Base-by-base conservation (phyloP, 2,329 filamentous ascomycete genomes). In the Zymoseptoria crescenta region DNA sequence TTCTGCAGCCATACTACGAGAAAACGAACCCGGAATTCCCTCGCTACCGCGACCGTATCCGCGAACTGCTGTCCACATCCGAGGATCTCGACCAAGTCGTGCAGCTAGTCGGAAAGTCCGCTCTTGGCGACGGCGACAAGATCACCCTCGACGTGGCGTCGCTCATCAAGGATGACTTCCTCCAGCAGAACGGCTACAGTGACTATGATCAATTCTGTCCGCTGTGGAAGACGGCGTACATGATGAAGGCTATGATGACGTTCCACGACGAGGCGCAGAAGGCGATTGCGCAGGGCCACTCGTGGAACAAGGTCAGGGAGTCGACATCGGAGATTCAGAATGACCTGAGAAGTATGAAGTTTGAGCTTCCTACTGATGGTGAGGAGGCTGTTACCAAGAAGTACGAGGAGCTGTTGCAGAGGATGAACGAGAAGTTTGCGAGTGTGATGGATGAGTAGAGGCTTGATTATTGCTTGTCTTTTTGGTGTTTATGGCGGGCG, bases 231-330 rank as follows among this genome's bases (percentile, higher is more conserved):
- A 99, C 94, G 0, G 89, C 96, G 75, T 99, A 94, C 87, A 97
- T 99, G 94, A 99, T 99, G 94, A 96, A 96, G 84, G 88, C 91
- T 65, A 97, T 99, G 86, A 89, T 99, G 81, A 89, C 87, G 59
- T 99, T 93, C 84, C 91, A 96, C 74, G 95, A 99, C 71, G 94
- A 99, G 80, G 87, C 91, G 24, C 93, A 97, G 75, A 97, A 96
- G 84, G 91, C 91, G 6, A 84, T 99, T 72, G 83, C 88, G 5
- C 91, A 96, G 75, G 94, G 94, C 62, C 88, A 93, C 77, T 87
- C 80, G 76, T 99, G 94, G 94, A 80, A 81, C 73, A 96, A 96
- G 83, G 88, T 99, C 57, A 86, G 93, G 67, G 94, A 99, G 70
- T 85, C 89, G 35, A 99, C 94, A 10, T 80, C 83, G 59, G 93